Percentiles rank a stretch among this genome's conserved stretches.
phyloP scores from a whole-genome alignment of 352 stramenopile genomes.

The Phytophthora megakarya region DNA sequence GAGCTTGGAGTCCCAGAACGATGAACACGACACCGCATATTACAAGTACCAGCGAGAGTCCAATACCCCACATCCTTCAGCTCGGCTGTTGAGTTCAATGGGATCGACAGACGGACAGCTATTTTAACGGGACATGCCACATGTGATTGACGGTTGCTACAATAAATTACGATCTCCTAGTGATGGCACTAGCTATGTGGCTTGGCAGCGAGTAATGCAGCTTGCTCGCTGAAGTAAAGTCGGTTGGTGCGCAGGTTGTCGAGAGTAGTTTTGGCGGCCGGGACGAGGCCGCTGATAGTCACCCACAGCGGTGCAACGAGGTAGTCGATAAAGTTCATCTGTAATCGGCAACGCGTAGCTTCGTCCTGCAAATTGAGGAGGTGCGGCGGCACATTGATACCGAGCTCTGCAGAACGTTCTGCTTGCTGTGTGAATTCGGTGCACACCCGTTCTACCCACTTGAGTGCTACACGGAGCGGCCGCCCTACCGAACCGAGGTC shows the following conservation, averaged over 20 bases:
- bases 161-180: constrained; percentile 24
- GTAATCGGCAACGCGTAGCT: constrained; percentile 56
- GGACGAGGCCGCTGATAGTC: constrained; percentile 60
- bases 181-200: constrained; percentile 19
- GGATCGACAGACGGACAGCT: neutral
- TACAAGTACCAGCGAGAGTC: constrained; percentile 26
- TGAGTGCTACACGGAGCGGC: constrained; percentile 50
- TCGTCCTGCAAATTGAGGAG: constrained; percentile 82
- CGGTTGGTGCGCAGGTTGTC: constrained; percentile 60
- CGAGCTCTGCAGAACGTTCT: constrained; percentile 52
- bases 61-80: constrained; percentile 32
- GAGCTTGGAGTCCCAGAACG: constrained; percentile 32
- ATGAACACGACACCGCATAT: constrained; percentile 31
- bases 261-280: constrained; percentile 49
- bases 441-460: constrained; percentile 77
- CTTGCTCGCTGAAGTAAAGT: constrained; percentile 76
- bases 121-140: constrained; percentile 10
- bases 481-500: constrained; percentile 72
- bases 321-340: constrained; percentile 90
- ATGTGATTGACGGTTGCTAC: neutral
- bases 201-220: constrained; percentile 49
- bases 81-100: constrained; percentile 2
- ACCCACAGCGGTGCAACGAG: constrained; percentile 78
- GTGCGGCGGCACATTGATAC: constrained; percentile 69
- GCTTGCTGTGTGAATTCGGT: constrained; percentile 85